A percentile compares a stretch with the other conserved stretches of the same genome.
Evolutionary conservation across 805 yeast species (phyloP).

Genomic region (Ogataea methanolica): DNA sequence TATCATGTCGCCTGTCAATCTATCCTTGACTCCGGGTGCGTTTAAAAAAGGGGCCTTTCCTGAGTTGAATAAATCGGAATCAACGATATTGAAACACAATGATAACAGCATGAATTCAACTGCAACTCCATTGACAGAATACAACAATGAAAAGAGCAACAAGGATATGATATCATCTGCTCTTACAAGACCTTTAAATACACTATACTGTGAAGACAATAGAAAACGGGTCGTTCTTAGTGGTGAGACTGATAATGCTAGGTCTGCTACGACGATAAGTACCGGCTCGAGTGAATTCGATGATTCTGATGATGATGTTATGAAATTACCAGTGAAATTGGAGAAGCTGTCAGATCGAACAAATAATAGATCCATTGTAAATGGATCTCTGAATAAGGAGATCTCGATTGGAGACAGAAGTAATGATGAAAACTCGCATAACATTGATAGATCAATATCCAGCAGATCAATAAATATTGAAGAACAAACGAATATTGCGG

Average conservation of each 20-base stretch:
- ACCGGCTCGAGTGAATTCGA: constrained; percentile 16
- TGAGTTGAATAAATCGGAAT: not conserved
- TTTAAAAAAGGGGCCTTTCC: not conserved
- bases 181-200: no score
- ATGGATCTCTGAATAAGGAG: not conserved
- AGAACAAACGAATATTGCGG: not conserved
- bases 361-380: not conserved
- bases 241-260: no score
- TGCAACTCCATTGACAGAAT: no score
- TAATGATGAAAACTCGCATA: not conserved
- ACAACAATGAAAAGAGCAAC: no score
- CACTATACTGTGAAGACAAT: no score
- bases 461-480: not conserved
- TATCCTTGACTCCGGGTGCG: constrained; percentile 5
- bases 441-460: not conserved
- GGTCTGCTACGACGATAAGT: no score
- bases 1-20: constrained; percentile 16
- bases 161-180: no score
- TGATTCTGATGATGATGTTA: constrained; percentile 16
- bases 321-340: not conserved
- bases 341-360: not conserved
- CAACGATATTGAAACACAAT: not conserved
- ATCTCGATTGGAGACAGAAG: not conserved
- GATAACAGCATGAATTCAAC: no score
- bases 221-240: no score